These are phyloP conservation scores for Teratosphaeriaceae sp. DNA, from an alignment of 2,329 filamentous ascomycete species.

Conservation along the genomic window DNA sequence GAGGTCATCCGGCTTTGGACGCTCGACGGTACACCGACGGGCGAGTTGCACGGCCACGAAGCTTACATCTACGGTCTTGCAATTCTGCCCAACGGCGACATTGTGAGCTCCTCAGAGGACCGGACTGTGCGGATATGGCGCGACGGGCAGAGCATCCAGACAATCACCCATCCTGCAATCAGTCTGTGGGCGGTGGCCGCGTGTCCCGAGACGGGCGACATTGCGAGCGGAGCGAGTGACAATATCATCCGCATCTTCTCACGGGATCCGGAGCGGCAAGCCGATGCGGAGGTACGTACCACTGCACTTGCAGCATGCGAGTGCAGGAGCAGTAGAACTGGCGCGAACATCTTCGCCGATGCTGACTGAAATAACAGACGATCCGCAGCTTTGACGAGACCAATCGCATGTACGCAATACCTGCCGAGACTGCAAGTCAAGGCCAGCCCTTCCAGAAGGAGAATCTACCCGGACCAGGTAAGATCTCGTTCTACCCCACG, in stretches of 20 bases:
- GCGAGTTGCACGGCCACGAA: slow-evolving; percentile 78
- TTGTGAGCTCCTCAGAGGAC: slow-evolving; percentile 90
- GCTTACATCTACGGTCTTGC: slow-evolving; percentile 89
- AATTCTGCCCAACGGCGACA: slow-evolving; percentile 70
- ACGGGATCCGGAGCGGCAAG: slow-evolving; percentile 60
- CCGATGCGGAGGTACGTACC: slow-evolving; percentile 55
- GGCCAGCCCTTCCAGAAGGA: slow-evolving; percentile 72
- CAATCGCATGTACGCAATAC: slow-evolving; percentile 30
- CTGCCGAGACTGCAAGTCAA: slow-evolving; percentile 59
- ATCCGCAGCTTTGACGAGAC: slow-evolving; percentile 73
- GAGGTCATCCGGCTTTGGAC: slow-evolving; percentile 84
- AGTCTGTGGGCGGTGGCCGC: slow-evolving; percentile 93
- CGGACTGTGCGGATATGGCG: slow-evolving; percentile 89
- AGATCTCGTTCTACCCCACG: no score
- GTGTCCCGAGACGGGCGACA: slow-evolving; percentile 75
- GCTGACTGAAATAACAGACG: slow-evolving; percentile 12
- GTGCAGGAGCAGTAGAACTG: no score
- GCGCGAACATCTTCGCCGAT: no score
- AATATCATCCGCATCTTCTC: slow-evolving; percentile 79
- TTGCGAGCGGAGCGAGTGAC: slow-evolving; percentile 90
- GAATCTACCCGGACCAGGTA: slow-evolving; percentile 68
- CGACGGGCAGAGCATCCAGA: slow-evolving; percentile 76
- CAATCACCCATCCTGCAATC: slow-evolving; percentile 93
- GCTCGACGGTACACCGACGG: slow-evolving; percentile 67
- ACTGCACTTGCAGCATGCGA: neutral